Percentiles rank a stretch among this genome's conserved stretches.
phyloP scores from a whole-genome alignment of 495 filamentous ascomycete species.

The Aspergillus wentii region DNA sequence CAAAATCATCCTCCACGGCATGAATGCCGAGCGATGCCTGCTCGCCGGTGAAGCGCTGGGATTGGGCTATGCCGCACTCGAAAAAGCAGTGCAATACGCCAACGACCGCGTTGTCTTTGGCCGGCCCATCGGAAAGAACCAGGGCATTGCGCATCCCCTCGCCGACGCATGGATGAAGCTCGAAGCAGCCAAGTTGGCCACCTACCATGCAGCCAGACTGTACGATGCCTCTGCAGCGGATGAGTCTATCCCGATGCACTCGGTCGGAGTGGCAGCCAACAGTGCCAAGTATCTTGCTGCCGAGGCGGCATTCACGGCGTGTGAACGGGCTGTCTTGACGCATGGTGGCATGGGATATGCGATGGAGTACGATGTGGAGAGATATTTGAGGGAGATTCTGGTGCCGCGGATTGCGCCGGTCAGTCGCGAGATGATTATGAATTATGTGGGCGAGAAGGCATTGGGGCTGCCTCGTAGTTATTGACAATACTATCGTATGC shows the following conservation, averaged over 20 bases:
- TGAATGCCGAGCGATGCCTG: conserved; percentile 79
- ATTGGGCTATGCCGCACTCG: conserved; percentile 68
- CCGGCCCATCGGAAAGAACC: conserved; percentile 67
- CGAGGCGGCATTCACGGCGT: conserved; percentile 71
- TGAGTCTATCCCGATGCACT: conserved; percentile 49
- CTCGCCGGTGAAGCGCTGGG: conserved; percentile 75
- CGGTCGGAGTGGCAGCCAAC: conserved; percentile 69
- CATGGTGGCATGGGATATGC: conserved; percentile 79
- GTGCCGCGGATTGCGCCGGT: conserved; percentile 74
- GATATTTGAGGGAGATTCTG: conserved; percentile 68
- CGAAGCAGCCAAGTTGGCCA: conserved; percentile 72
- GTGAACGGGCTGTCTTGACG: conserved; percentile 62
- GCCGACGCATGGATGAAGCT: conserved; percentile 72
- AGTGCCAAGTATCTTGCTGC: conserved; percentile 75
- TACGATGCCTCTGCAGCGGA: conserved; percentile 60
- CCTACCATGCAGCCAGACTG: conserved; percentile 70
- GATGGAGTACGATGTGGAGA: conserved; percentile 73
- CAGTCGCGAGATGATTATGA: conserved; percentile 76
- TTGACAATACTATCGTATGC: no score
- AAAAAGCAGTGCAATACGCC: conserved; percentile 61
- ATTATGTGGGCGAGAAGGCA: conserved; percentile 72
- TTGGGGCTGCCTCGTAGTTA: conserved; percentile 51
- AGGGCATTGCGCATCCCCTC: conserved; percentile 70
- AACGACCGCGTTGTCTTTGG: conserved; percentile 66
- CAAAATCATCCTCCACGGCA: conserved; percentile 72